A percentile compares a stretch with the other conserved stretches of the same genome.
Conservation (phyloP, 2,329 filamentous ascomycete species). For the Diaporthe sp. region DNA sequence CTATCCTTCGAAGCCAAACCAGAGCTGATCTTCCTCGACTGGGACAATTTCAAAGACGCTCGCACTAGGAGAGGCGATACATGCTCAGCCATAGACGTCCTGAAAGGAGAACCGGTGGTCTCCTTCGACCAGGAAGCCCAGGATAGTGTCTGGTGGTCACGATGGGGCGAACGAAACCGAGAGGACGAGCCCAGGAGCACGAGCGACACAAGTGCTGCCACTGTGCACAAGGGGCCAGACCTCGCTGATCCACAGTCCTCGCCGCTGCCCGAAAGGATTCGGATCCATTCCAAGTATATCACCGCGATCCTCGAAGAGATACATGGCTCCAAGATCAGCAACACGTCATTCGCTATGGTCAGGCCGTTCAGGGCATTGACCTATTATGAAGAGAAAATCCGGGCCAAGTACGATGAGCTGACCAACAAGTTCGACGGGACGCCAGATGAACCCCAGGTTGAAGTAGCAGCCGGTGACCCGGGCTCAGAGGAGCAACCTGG, state of each 20-base stretch:
- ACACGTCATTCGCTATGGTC: slow-evolving; percentile 35
- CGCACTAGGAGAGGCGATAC: neutral
- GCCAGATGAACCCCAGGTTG: neutral
- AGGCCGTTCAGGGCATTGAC: slow-evolving; percentile 37
- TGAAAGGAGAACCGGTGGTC: neutral
- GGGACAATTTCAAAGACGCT: neutral
- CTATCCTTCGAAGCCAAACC: neutral
- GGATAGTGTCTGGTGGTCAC: neutral
- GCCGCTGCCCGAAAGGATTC: slow-evolving; percentile 37
- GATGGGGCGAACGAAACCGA: neutral
- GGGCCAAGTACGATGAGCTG: slow-evolving; percentile 15
- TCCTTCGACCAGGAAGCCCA: neutral
- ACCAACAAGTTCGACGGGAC: neutral
- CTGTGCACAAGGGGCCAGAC: neutral
- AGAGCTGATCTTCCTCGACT: neutral
- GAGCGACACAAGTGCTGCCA: neutral
- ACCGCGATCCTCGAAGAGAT: neutral
- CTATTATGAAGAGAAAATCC: slow-evolving; percentile 37
- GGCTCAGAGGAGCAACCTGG: neutral
- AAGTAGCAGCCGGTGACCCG: neutral
- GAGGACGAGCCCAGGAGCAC: neutral
- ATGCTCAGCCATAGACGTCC: slow-evolving; percentile 14
- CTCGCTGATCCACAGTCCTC: neutral
- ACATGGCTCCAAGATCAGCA: neutral
- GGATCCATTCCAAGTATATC: slow-evolving; percentile 35